These are phyloP conservation scores for Saccharomyces paradoxus DNA, from an alignment of 805 yeast species.

Conservation along the genomic window DNA sequence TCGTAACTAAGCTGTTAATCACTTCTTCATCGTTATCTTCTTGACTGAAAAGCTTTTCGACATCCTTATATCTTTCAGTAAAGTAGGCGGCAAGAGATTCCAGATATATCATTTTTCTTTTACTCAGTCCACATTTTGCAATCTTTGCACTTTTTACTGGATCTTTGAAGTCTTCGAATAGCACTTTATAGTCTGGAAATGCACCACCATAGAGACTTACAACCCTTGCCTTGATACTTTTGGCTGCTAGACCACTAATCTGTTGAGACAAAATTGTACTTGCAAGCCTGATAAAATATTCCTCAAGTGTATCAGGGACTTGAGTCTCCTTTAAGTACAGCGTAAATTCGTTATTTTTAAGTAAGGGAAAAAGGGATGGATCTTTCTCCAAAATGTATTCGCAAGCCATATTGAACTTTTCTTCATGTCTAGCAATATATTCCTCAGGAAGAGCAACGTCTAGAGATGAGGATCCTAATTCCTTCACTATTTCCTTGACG, in stretches of 20 bases:
- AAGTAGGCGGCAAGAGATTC: conserved; percentile 48
- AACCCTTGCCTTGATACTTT: conserved; percentile 48
- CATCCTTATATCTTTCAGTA: conserved; percentile 30
- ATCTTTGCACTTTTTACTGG: conserved; percentile 37
- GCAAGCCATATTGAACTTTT: conserved; percentile 32
- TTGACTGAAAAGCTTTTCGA: conserved; percentile 32
- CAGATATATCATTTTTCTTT: conserved; percentile 57
- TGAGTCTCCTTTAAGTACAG: conserved; percentile 16
- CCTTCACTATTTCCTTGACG: neutral
- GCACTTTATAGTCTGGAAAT: conserved; percentile 47
- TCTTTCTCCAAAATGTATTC: conserved; percentile 30
- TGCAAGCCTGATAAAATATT: conserved; percentile 37
- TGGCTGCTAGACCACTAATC: conserved; percentile 75
- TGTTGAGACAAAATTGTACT: conserved; percentile 61
- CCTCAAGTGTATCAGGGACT: conserved; percentile 15
- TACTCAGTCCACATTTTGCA: conserved; percentile 60
- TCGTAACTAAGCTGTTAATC: conserved; percentile 37
- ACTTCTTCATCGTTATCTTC: conserved; percentile 38
- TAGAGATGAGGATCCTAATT: neutral
- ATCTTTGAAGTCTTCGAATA: conserved; percentile 29
- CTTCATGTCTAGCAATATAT: conserved; percentile 23
- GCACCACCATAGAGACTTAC: conserved; percentile 29
- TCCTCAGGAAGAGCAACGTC: conserved; percentile 15
- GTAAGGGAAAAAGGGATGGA: conserved; percentile 31
- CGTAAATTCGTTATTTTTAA: conserved; percentile 23